These are phyloP conservation scores for Rhodamnia rubescens DNA, from an alignment of 345 rosid genomes.

Conservation along the genomic window DNA sequence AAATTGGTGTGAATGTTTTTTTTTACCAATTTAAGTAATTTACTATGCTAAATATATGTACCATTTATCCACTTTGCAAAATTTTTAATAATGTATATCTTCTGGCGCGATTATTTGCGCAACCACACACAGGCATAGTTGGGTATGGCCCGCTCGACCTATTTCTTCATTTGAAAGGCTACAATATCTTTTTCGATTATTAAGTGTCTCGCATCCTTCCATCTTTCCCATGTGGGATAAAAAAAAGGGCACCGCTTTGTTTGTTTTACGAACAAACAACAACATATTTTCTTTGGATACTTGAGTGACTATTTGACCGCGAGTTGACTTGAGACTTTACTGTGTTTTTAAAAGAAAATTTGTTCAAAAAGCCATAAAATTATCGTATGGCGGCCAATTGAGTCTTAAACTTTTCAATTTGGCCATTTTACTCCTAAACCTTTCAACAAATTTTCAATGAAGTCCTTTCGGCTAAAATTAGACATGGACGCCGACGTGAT, in stretches of 20 bases:
- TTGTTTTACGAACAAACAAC: too few relatives aligned
- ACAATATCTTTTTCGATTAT: too few relatives aligned
- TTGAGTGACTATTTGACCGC: neutral
- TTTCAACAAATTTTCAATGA: neutral
- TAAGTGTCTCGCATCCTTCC: too few relatives aligned
- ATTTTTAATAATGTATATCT: too few relatives aligned
- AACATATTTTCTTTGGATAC: neutral
- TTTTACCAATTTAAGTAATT: neutral
- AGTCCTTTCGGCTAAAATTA: rapidly evolving
- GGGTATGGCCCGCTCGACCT: too few relatives aligned
- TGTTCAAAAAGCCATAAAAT: neutral
- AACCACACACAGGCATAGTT: too few relatives aligned
- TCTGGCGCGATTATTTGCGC: too few relatives aligned
- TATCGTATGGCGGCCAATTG: neutral
- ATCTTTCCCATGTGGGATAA: too few relatives aligned
- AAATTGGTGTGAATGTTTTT: neutral
- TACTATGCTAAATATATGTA: neutral
- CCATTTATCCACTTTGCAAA: neutral
- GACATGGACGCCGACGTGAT: rapidly evolving
- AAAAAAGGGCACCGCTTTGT: too few relatives aligned
- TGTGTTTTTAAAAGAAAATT: neutral
- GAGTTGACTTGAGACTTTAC: neutral
- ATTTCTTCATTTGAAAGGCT: too few relatives aligned
- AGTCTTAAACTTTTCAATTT: neutral
- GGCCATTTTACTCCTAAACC: neutral